A percentile compares a stretch with the other conserved stretches of the same genome.
Conservation (phyloP, 139 green algal genomes). For the Coelastrella sp. region DNA sequence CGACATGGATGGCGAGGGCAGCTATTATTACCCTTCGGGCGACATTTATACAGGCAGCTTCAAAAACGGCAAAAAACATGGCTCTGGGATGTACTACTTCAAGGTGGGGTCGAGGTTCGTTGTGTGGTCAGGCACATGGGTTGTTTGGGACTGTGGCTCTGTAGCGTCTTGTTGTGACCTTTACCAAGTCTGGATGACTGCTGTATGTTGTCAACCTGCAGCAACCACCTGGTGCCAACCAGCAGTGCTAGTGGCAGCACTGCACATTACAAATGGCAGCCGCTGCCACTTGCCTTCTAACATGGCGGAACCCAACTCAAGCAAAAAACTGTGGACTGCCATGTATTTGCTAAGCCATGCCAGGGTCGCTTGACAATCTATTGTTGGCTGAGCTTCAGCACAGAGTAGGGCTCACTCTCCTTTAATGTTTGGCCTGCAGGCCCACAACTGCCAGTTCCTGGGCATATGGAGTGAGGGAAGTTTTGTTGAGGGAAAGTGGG, state of each 20-base stretch:
- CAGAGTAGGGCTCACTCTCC: neutral
- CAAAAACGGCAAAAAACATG: slow-evolving; percentile 55
- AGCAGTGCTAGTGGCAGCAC: too few relatives aligned
- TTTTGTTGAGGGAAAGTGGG: slow-evolving; percentile 46
- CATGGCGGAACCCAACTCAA: too few relatives aligned
- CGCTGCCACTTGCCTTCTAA: too few relatives aligned
- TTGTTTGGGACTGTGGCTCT: too few relatives aligned
- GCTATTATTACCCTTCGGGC: slow-evolving; percentile 65
- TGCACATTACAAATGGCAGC: too few relatives aligned
- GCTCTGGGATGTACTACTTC: slow-evolving; percentile 63
- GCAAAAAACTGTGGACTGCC: neutral
- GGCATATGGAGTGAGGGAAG: slow-evolving; percentile 31
- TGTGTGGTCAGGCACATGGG: too few relatives aligned
- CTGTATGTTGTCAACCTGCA: neutral
- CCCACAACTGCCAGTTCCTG: slow-evolving; percentile 19
- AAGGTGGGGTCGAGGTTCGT: slow-evolving; percentile 19
- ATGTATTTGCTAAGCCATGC: neutral
- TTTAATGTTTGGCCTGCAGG: neutral
- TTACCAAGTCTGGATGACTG: neutral
- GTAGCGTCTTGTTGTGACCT: too few relatives aligned
- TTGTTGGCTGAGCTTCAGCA: neutral
- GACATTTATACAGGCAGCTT: slow-evolving; percentile 73
- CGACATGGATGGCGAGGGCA: slow-evolving; percentile 62
- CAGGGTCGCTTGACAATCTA: too few relatives aligned
- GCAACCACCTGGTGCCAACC: too few relatives aligned